A percentile compares a stretch with the other conserved stretches of the same genome.
phyloP scores from a whole-genome alignment of 1,284 basidiomycete species.

The Erythrobasidium hasegawianum region DNA sequence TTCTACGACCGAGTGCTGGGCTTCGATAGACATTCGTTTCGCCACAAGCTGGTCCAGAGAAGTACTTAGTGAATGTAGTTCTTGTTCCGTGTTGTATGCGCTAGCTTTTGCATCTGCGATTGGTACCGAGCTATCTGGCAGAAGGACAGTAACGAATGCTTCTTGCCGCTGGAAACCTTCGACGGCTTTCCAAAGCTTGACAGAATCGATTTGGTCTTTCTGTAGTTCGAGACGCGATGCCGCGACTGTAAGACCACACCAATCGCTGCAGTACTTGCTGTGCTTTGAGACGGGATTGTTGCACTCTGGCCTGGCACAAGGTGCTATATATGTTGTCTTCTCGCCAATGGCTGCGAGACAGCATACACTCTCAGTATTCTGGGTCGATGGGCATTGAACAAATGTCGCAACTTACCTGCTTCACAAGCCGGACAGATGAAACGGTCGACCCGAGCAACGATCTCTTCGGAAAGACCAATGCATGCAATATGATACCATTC shows the following conservation, averaged over 20 bases:
- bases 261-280: slow-evolving; percentile 62
- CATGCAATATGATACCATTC: slow-evolving; percentile 84
- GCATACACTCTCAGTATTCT: not conserved
- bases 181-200: slow-evolving; percentile 37
- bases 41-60: slow-evolving; percentile 10
- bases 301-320: slow-evolving; percentile 59
- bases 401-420: slow-evolving; percentile 66
- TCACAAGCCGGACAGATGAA: slow-evolving; percentile 76
- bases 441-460: slow-evolving; percentile 76
- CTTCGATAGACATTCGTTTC: slow-evolving; percentile 9
- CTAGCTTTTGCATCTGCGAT: not conserved
- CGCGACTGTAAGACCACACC: slow-evolving; percentile 42
- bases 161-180: slow-evolving; percentile 31
- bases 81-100: not conserved
- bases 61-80: not conserved
- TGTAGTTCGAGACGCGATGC: slow-evolving; percentile 38
- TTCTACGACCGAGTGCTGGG: slow-evolving; percentile 24
- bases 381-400: too few relatives aligned
- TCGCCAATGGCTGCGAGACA: slow-evolving; percentile 58
- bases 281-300: slow-evolving; percentile 71
- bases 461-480: slow-evolving; percentile 67
- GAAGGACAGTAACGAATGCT: slow-evolving; percentile 11
- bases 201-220: slow-evolving; percentile 23
- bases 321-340: slow-evolving; percentile 70
- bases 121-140: not conserved